phyloP scores from a whole-genome alignment of 2,329 filamentous ascomycete species.

The Cladosporium oxysporum region DNA sequence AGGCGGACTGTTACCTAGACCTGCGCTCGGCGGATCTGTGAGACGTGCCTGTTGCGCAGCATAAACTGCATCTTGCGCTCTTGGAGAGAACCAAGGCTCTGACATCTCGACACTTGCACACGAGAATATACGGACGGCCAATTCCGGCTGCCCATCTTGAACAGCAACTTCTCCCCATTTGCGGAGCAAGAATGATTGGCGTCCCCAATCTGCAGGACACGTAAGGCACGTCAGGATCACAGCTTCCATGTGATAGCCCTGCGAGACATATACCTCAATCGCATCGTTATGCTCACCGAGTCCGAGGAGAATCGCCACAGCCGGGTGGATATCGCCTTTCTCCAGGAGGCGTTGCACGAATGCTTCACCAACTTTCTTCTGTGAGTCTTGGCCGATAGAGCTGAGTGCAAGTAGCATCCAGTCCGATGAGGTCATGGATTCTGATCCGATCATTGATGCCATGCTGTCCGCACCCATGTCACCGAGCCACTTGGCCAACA shows the following conservation, averaged over 20 bases:
- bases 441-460: conserved; percentile 55
- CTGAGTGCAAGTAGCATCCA: conserved; percentile 96
- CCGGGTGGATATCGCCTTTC: conserved; percentile 86
- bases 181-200: conserved; percentile 81
- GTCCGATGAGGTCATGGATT: conserved; percentile 88
- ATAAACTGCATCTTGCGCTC: conserved; percentile 64
- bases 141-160: conserved; percentile 79
- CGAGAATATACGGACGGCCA: conserved; percentile 91
- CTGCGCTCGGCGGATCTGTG: conserved; percentile 50
- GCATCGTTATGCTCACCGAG: conserved; percentile 92
- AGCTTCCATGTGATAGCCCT: conserved; percentile 89
- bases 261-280: conserved; percentile 93
- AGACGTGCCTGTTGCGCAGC: conserved; percentile 57
- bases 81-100: conserved; percentile 85
- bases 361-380: conserved; percentile 85
- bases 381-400: conserved; percentile 73
- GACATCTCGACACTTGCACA: conserved; percentile 83
- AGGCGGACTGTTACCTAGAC: conserved; percentile 63
- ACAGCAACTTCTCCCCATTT: conserved; percentile 96
- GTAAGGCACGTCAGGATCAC: conserved; percentile 76
- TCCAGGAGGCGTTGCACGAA: conserved; percentile 90
- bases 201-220: conserved; percentile 84
- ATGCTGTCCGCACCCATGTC: conserved; percentile 42
- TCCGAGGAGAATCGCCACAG: conserved; percentile 88
- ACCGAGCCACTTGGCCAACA: conserved; percentile 90